These are phyloP conservation scores for Stagonosporopsis vannaccii DNA, from an alignment of 2,329 filamentous ascomycete genomes.

Conservation along the genomic window DNA sequence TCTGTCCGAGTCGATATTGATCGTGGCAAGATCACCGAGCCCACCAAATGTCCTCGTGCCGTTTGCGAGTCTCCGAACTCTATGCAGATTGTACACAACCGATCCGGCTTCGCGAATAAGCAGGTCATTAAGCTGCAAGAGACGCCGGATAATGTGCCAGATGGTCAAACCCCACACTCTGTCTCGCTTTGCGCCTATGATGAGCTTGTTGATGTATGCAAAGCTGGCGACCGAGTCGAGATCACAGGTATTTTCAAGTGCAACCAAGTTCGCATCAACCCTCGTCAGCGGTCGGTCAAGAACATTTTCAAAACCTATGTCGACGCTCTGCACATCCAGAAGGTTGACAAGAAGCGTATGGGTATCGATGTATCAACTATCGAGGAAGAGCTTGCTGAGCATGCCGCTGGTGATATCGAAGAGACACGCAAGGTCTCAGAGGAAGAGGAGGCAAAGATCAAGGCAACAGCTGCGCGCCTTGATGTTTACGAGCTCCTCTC, in stretches of 20 bases:
- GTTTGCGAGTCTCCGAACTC: conserved; percentile 88
- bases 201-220: conserved; percentile 96
- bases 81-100: conserved; percentile 98
- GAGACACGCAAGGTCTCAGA: conserved; percentile 83
- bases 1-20: conserved; percentile 91
- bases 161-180: conserved; percentile 96
- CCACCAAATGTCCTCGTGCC: conserved; percentile 83
- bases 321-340: conserved; percentile 93
- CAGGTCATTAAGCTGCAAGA: conserved; percentile 99
- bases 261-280: conserved; percentile 92
- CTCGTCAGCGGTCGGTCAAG: conserved; percentile 89
- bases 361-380: conserved; percentile 90
- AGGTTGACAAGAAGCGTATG: conserved; percentile 93
- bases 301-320: conserved; percentile 98
- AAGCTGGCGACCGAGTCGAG: conserved; percentile 94
- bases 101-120: conserved; percentile 93
- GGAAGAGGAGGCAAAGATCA: conserved; percentile 91
- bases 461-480: conserved; percentile 75
- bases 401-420: conserved; percentile 74
- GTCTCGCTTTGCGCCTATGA: conserved; percentile 97
- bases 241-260: conserved; percentile 97
- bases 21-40: conserved; percentile 94
- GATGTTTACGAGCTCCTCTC: conserved; percentile 95
- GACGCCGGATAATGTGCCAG: conserved; percentile 91
- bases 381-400: conserved; percentile 79